Evolutionary conservation across 2,329 filamentous ascomycete genomes (phyloP), one percentile per base, ranked within the genome.

Genomic region (Pezicula neosporulosa): DNA sequence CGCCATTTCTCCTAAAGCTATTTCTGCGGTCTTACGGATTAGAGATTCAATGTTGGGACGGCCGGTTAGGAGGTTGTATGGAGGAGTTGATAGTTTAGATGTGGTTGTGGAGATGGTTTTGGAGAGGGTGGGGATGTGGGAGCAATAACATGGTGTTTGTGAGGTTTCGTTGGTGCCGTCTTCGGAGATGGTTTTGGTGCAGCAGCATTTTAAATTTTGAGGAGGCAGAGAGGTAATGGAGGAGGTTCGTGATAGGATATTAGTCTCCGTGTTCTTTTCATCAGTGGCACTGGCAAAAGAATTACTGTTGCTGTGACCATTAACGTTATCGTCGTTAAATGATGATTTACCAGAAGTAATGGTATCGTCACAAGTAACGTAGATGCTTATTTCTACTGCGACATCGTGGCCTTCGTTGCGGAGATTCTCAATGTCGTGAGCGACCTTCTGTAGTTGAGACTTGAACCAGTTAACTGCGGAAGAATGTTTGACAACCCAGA

Each of bases 1-100:
- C 0, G 78, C 82, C 30, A 76, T 83, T 66, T 87, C 83, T 2
- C 84, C 83, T 12, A 74, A 64, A 0, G 83, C 82, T 44, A 75
- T 70, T 63, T 86, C 82, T 0, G 86, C 70, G 1, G 75, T 70
- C 44, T 74, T 74, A 27, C 77, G 71, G 21, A 86, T 78, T 49
- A 85, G 72, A 15, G 68, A 70, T 16, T 68, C 68, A 4, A 77
- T 67, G 19, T 74, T 67, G 0, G 83, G 83, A 4, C 83, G 74
- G 9, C 81, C 80, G 2, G 74, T 68, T 41, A 76, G 56, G 6
- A 58, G 38, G 48, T 10, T 38, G 51, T 50, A 41, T 47, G 36
- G 16, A 46, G 50, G 46, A 27, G 24, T 16, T 41, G 43, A 24
- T 24, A 37, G 24, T 42, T 42, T 45, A 44, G 47, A 47, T 49